Conservation (phyloP, 2,329 filamentous ascomycete species). For the Mollisia scopiformis region DNA sequence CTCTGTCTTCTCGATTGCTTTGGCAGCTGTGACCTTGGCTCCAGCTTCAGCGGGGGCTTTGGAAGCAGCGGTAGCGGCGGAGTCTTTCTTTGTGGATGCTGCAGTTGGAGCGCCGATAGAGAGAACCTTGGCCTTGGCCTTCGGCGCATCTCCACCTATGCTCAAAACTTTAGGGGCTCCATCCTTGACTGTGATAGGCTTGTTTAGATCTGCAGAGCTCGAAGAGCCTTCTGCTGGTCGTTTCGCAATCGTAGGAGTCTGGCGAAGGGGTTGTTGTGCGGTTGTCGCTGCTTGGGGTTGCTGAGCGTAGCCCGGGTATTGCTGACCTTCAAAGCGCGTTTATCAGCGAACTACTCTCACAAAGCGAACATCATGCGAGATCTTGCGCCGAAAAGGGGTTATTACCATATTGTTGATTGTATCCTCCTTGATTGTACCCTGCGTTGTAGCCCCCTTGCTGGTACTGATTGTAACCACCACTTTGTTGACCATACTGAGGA, state of each 20-base stretch:
- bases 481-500: constrained; percentile 54
- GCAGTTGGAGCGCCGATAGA: constrained; percentile 67
- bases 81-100: constrained; percentile 47
- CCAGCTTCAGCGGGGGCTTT: constrained; percentile 64
- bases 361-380: too few species aligned
- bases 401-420: constrained; percentile 44
- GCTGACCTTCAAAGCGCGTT: constrained; percentile 42
- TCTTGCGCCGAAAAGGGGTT: too few species aligned
- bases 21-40: constrained; percentile 81
- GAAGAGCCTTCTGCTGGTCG: constrained; percentile 54
- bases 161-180: constrained; percentile 66
- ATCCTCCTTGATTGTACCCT: constrained; percentile 37
- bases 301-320: constrained; percentile 58
- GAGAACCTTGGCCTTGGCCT: constrained; percentile 69
- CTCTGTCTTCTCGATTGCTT: constrained; percentile 93
- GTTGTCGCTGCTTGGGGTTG: constrained; percentile 47
- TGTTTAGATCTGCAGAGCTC: constrained; percentile 47
- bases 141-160: constrained; percentile 61
- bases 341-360: constrained; percentile 7
- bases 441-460: constrained; percentile 40
- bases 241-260: constrained; percentile 67
- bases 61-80: constrained; percentile 35
- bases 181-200: constrained; percentile 57
- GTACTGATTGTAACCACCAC: constrained; percentile 49
- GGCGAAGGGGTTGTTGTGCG: constrained; percentile 44